phyloP scores from a whole-genome alignment of 495 filamentous ascomycete species.

The Lasiosphaeria ovina region DNA sequence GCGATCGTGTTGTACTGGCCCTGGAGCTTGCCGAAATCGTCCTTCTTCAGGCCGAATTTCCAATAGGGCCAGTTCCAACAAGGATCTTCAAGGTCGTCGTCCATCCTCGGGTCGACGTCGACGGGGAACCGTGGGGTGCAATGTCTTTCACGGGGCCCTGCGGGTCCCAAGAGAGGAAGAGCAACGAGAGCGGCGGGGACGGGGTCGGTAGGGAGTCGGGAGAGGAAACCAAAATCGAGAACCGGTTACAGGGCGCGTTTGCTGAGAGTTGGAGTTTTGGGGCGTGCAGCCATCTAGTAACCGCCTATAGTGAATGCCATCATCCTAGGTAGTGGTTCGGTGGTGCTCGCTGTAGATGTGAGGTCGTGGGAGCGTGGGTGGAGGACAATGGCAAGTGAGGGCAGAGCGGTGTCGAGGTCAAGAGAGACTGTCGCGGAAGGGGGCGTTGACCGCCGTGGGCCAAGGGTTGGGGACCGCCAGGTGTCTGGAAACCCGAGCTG shows the following conservation, averaged over 20 bases:
- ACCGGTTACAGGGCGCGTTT: slow-evolving; percentile 29
- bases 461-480: slow-evolving; percentile 2
- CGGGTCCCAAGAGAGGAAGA: background rate
- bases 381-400: slow-evolving; percentile 4
- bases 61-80: slow-evolving; percentile 48
- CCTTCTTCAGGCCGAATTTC: slow-evolving; percentile 46
- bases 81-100: slow-evolving; percentile 39
- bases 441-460: background rate
- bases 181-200: slow-evolving; percentile 13
- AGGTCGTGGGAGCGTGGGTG: slow-evolving; percentile 8
- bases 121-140: slow-evolving; percentile 4
- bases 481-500: slow-evolving; percentile 10
- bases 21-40: slow-evolving; percentile 40
- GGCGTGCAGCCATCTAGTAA: slow-evolving; percentile 38
- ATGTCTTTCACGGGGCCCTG: slow-evolving; percentile 8
- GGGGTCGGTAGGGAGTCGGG: slow-evolving; percentile 10
- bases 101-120: slow-evolving; percentile 36
- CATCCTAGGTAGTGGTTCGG: slow-evolving; percentile 14
- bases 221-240: slow-evolving; percentile 30
- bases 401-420: slow-evolving; percentile 13
- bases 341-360: slow-evolving; percentile 18
- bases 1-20: slow-evolving; percentile 42
- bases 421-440: background rate
- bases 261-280: slow-evolving; percentile 18
- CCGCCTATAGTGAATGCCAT: slow-evolving; percentile 23